These are phyloP conservation scores for Jamesozyma piceae DNA, from an alignment of 805 yeast genomes.

Conservation along the genomic window DNA sequence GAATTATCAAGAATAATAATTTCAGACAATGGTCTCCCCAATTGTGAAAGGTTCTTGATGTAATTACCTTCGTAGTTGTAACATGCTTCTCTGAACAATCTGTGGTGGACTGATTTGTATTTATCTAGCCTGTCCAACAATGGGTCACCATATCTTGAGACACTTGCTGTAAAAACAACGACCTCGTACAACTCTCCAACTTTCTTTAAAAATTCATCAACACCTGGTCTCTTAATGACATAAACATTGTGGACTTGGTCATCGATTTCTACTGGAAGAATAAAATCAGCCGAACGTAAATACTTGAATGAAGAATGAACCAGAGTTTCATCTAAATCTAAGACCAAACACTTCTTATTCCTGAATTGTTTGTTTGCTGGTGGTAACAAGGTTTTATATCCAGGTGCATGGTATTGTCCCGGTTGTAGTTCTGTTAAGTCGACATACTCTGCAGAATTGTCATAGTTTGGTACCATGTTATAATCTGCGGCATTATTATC, in stretches of 20 bases:
- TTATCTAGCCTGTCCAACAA: conserved; percentile 78
- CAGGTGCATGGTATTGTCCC: conserved; percentile 58
- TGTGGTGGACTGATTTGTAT: conserved; percentile 70
- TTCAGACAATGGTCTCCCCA: conserved; percentile 84
- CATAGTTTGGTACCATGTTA: conserved; percentile 8
- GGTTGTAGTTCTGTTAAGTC: conserved; percentile 61
- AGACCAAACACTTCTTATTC: conserved; percentile 73
- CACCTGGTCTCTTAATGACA: conserved; percentile 96
- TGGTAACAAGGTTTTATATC: conserved; percentile 58
- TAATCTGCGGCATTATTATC: conserved; percentile 7
- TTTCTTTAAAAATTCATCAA: conserved; percentile 76
- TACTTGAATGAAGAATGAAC: conserved; percentile 93
- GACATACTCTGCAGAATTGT: conserved; percentile 33
- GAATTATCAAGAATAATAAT: conserved; percentile 90
- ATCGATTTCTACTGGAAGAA: conserved; percentile 94
- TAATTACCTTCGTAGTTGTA: conserved; percentile 89
- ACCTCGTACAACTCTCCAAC: conserved; percentile 88
- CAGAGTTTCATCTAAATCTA: conserved; percentile 91
- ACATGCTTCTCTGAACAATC: conserved; percentile 91
- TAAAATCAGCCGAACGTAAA: conserved; percentile 87
- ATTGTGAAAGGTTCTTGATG: conserved; percentile 85
- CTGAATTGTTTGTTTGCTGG: conserved; percentile 37
- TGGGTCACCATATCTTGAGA: conserved; percentile 93
- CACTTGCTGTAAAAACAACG: conserved; percentile 95
- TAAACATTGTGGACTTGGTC: conserved; percentile 87